Evolutionary conservation across 2,329 filamentous ascomycete species (phyloP), one percentile per base, ranked within the genome.

Genomic region (Aureobasidium pullulans): DNA sequence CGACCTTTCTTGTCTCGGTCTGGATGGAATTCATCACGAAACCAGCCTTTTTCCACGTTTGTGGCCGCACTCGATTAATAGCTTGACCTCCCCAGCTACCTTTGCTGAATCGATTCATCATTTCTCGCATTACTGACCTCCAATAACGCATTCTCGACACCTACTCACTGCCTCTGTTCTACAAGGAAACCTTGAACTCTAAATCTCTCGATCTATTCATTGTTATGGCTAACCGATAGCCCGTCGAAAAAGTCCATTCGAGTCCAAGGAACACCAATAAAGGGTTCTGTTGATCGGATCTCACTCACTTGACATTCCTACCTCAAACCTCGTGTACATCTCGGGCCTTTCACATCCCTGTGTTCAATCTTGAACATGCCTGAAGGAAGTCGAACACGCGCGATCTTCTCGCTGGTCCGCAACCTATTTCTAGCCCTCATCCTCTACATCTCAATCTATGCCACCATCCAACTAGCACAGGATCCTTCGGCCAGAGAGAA

Each of bases 371-470:
- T 16, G 36, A 28, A 16, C 19, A 60, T 60, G 58, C 8, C 49
- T 29, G 50, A 56, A 28, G 42, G 28, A 31, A 36, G 58, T 5
- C 58, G 58, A 56, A 43, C 50, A 37, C 57, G 60, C 7, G 48
- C 56, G 3, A 23, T 60, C 13, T 56, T 58, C 46, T 63, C 62
- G 9, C 63, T 64, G 19, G 8, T 77, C 47, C 72, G 75, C 62
- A 79, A 79, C 64, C 64, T 79, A 16, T 61, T 70, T 6, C 67
- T 77, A 39, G 76, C 76, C 28, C 69, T 70, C 28, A 62, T 77
- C 11, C 62, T 77, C 11, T 79, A 79, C 62, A 68, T 66, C 3
- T 58, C 70, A 53, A 72, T 78, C 37, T 77, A 73, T 62, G 73
- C 71, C 46, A 66, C 75, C 32, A 71, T 78, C 53, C 69, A 70